Evolutionary conservation across 1,139 yeast genomes (phyloP), one percentile per base, ranked within the genome.

Genomic region (Pneumocystis jirovecii): DNA sequence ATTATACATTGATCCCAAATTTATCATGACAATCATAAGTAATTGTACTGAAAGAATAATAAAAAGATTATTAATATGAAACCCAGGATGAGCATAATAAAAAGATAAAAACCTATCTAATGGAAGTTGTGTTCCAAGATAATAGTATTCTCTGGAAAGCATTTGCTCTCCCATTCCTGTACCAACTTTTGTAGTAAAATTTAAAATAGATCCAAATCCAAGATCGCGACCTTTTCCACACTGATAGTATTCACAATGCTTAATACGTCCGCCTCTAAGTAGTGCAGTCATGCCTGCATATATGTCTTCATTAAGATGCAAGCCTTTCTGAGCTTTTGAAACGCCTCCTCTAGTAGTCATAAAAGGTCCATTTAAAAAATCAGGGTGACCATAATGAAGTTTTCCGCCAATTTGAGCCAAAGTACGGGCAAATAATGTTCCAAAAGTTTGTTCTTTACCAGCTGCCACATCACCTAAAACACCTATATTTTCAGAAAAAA

Each of bases 141-240:
- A 93, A 79, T 91, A 93, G 80, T 93, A 93, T 79, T 93, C 98
- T 81, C 98, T 88, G 67, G 97, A 90, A 75, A 93, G 82, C 95
- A 93, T 91, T 79, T 93, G 98, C 79, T 93, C 98, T 80, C 98
- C 98, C 98, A 93, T 93, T 87, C 98, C 98, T 74, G 97, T 96
- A 82, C 98, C 98, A 85, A 93, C 93, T 83, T 93, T 93, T 68
- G 98, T 93, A 50, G 97, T 93, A 85, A 93, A 93, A 80, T 93
- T 93, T 82, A 93, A 84, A 83, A 93, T 90, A 60, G 98, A 91
- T 70, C 97, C 97, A 78, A 93, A 93, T 80, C 98, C 98, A 81
- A 93, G 85, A 86, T 93, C 98, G 85, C 98, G 90, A 80, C 98
- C 98, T 80, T 93, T 93, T 87, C 98, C 98, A 85, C 98, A 93